phyloP scores from a whole-genome alignment of 2,329 filamentous ascomycete species.

The Cryphonectria japonica region DNA sequence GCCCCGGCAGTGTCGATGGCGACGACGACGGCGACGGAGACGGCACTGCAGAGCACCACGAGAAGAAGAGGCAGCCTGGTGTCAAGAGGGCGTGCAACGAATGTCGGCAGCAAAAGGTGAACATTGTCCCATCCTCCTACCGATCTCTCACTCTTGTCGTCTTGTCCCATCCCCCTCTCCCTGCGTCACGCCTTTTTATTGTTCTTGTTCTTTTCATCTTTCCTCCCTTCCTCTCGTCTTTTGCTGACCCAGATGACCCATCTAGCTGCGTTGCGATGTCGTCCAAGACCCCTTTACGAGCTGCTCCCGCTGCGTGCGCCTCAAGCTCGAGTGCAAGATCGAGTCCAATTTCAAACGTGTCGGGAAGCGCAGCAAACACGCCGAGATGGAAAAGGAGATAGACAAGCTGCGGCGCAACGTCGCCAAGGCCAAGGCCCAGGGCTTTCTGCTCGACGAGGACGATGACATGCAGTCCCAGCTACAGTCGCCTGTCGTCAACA shows the following conservation, averaged over 20 bases:
- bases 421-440: slow-evolving; percentile 61
- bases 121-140: slow-evolving; percentile 28
- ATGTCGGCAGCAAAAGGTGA: slow-evolving; percentile 83
- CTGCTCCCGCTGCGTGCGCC: slow-evolving; percentile 77
- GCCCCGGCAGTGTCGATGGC: slow-evolving; percentile 61
- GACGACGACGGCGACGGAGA: slow-evolving; percentile 67
- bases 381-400: slow-evolving; percentile 85
- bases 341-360: slow-evolving; percentile 86
- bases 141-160: not conserved
- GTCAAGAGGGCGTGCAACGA: slow-evolving; percentile 84
- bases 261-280: slow-evolving; percentile 79
- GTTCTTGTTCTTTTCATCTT: too few species aligned
- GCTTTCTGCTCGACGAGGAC: slow-evolving; percentile 59
- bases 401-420: slow-evolving; percentile 67
- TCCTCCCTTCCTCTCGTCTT: not conserved
- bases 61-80: slow-evolving; percentile 68
- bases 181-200: not conserved
- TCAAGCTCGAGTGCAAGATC: slow-evolving; percentile 83
- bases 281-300: slow-evolving; percentile 78
- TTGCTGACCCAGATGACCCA: slow-evolving; percentile 26
- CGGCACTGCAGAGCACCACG: slow-evolving; percentile 52
- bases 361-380: slow-evolving; percentile 78
- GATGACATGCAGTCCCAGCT: slow-evolving; percentile 58
- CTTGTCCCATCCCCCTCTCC: not conserved
- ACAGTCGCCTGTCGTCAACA: slow-evolving; percentile 62